A percentile compares a stretch with the other conserved stretches of the same genome.
Evolutionary conservation across 31 red algal genomes (phyloP).

Genomic region (Asparagopsis taxiformis): DNA sequence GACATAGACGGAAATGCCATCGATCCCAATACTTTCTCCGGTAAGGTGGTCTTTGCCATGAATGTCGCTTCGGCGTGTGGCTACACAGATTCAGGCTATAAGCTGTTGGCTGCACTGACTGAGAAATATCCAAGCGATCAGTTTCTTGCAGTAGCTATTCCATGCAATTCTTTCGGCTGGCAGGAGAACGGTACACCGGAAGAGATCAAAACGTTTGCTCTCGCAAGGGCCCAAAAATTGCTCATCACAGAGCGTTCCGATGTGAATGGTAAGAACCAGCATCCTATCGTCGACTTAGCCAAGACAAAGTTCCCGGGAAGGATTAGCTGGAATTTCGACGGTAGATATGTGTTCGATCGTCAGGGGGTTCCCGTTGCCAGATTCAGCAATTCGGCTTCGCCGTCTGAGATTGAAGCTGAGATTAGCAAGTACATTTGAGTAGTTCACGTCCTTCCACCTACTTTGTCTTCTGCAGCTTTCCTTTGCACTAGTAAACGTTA

Average conservation of each 20-base stretch:
- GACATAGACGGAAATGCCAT: conserved; percentile 60
- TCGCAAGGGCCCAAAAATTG: conserved; percentile 23
- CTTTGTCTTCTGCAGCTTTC: neutral
- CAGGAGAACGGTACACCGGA: conserved; percentile 67
- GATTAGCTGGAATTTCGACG: conserved; percentile 81
- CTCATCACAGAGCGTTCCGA: conserved; percentile 55
- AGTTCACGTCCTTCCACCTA: too few species aligned
- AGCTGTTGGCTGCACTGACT: conserved; percentile 37
- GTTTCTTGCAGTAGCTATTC: conserved; percentile 63
- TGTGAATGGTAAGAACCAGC: conserved; percentile 52
- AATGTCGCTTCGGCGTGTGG: conserved; percentile 81
- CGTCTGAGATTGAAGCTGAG: conserved; percentile 49
- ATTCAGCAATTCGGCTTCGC: conserved; percentile 54
- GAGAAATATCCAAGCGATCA: conserved; percentile 37
- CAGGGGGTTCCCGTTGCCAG: conserved; percentile 46
- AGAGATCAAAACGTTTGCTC: conserved; percentile 78
- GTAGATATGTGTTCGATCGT: conserved; percentile 58
- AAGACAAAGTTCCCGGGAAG: conserved; percentile 45
- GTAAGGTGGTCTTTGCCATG: conserved; percentile 62
- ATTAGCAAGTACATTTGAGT: conserved; percentile 52
- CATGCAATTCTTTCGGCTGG: conserved; percentile 69
- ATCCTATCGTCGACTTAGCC: conserved; percentile 59
- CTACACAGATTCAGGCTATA: conserved; percentile 71
- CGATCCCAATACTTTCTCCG: conserved; percentile 1
- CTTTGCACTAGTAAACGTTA: neutral